Base-by-base conservation (phyloP, 768 basidiomycete genomes). In the Hemileccinum rubropunctum region DNA sequence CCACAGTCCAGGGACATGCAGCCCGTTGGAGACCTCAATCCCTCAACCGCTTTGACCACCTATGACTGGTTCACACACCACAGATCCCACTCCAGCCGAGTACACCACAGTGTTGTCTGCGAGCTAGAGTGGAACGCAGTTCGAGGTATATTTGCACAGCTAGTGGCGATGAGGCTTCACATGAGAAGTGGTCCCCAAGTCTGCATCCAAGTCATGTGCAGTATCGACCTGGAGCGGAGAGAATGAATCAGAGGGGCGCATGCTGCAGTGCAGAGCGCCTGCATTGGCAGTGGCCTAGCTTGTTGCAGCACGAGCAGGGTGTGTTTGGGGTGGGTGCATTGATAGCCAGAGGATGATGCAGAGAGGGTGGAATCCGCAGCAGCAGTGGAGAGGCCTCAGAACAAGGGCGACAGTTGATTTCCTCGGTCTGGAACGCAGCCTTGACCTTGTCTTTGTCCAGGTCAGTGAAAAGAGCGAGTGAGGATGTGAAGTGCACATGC, bases 381-480 rank as follows among this genome's bases (percentile, higher is more conserved):
- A 11, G 23, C 23, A 23, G 23, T 23, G 23, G 23, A 6, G n/a
- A 18, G 15, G 36, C 11, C 1, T 13, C 35, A 1, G 34, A 11
- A 8, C 46, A 10, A 34, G 40, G 45, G 2, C 27, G 6, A 14
- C n/a, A 11, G n/a, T 51, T 42, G 41, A 52, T 47, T 18, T 47
- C 42, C 28, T 52, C 36, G 1, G 45, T 39, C 21, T 44, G 32
- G 28, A 53, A 53, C 1, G 21, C 27, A 8, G 39, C 43, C 2
- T 50, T 50, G 15, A 47, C 54, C 42, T 52, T 52, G n/a, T 12
- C 38, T 37, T 59, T 51, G 36, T 53, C 44, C 0, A 59, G 15
- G 9, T 41, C 41, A 7, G 36, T 45, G 12, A 60, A 38, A 0
- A 60, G 53, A 0, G 51, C 32, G 0, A 61, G 41, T 2, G 47